Base-by-base conservation (phyloP, 2,329 filamentous ascomycete genomes). In the Thyridium curvatum region DNA sequence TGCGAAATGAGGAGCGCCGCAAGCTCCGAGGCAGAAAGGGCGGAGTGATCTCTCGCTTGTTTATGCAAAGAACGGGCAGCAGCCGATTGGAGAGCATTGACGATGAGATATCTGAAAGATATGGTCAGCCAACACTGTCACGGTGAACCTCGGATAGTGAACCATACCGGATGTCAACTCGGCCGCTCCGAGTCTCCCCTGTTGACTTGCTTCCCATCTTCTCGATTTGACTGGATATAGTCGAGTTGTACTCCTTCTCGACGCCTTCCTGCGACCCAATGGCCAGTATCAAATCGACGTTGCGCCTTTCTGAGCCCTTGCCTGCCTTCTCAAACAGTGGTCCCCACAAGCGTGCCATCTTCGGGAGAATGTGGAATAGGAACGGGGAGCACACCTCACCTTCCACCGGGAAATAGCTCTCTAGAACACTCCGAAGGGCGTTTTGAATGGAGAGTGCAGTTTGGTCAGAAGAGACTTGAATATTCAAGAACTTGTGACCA, bases 1-100 rank as follows among this genome's bases (percentile, higher is more conserved):
- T 80, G 74, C 2, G 77, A 74, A 30, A 82, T 62, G 16, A 82
- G 65, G 3, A 80, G 62, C 1, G 72, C 71, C 3, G 79, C 77
- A 3, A 82, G 65, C 13, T 26, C 21, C 6, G 21, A 26, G 21
- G 21, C 21, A 10, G 21, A 26, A 10, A 26, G 21, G 6, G 21
- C 73, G 1, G 74, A 75, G 46, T 75, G 76, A 40, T 71, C 68
- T 26, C 68, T 64, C 4, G 65, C 65, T 42, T 76, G 72, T 39
- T 68, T 67, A 4, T 66, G 52, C 8, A 73, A 55, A 2, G 67
- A 66, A 41, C 74, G 74, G 2, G 69, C 61, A 5, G 69, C 74
- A 45, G 72, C 74, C 1, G 68, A 62, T 52, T 81, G 77, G 69
- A 82, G 77, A 4, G 73, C 74, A 45, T 70, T 79, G 46, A 70